Base-by-base conservation (phyloP, 768 basidiomycete genomes). In the Fibroporia radiculosa region DNA sequence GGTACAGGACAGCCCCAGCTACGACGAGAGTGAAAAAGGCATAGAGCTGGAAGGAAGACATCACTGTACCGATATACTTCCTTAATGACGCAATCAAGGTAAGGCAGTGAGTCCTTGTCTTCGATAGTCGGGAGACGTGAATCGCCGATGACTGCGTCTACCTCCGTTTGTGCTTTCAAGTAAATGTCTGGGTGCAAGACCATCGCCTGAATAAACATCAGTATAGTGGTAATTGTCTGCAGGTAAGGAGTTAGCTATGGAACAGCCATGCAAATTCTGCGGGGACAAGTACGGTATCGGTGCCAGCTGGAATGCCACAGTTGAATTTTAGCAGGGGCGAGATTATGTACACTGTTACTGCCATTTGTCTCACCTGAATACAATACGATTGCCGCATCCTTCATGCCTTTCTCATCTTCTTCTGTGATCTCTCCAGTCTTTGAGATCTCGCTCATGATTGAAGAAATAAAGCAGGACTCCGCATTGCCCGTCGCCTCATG, bases 191-290 rank as follows among this genome's bases (percentile, higher is more conserved):
- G 70, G 53, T 66, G 57, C 44, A 67, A 59, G 2, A 55, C 51
- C 66, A 67, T 66, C 1, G 64, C 68, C 6, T 67, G 59, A 40
- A 68, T 55, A 49, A 67, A 66, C 6, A 63, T 58, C 1, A 48
- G 49, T 18, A 66, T 28, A 1, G 61, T 49, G 3, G 62, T 57
- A 1, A 55, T 48, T 4, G 62, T 63, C 62, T 65, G 13, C 6
- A 10, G 22, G 23, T 3, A n/a, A n/a, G 6, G 20, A 8, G 34
- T 8, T 35, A 8, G 20, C 8, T 6, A 35, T 19, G 6, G 6
- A 18, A 18, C 14, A 35, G 10, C 16, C 34, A 18, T 8, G 20
- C n/a, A 8, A n/a, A 10, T n/a, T 8, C 20, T 8, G 8, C 7
- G 13, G 10, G 13, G 16, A 8, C 8, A 8, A 12, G 7, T 18